phyloP scores from a whole-genome alignment of 192 early-diverging fungal genomes.

The Coemansia aciculifera region DNA sequence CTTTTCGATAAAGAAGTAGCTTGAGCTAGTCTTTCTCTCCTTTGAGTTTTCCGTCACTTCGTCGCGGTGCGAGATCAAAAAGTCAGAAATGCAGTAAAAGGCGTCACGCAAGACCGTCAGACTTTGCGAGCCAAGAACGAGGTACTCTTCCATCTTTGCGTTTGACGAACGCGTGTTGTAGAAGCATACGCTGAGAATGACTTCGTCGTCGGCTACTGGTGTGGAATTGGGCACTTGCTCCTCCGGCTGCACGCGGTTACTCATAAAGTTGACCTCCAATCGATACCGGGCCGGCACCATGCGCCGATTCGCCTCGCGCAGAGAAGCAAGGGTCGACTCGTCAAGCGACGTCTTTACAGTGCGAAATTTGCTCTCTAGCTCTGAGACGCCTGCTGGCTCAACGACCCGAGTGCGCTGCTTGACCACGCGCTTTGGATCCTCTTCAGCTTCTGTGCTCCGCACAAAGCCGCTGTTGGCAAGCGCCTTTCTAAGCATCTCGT shows the following conservation, averaged over 20 bases:
- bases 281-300: slow-evolving; percentile 53
- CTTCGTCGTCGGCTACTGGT: slow-evolving; percentile 55
- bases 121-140: slow-evolving; percentile 68
- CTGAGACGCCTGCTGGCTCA: slow-evolving; percentile 51
- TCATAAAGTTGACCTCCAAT: slow-evolving; percentile 57
- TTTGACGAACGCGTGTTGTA: slow-evolving; percentile 60
- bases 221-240: slow-evolving; percentile 22
- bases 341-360: slow-evolving; percentile 44
- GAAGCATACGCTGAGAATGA: slow-evolving; percentile 64
- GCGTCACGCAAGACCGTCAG: slow-evolving; percentile 68
- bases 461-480: slow-evolving; percentile 51
- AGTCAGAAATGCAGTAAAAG: slow-evolving; percentile 70
- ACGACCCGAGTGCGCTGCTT: slow-evolving; percentile 37
- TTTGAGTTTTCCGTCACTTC: slow-evolving; percentile 51
- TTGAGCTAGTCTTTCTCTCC: slow-evolving; percentile 59
- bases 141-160: slow-evolving; percentile 61
- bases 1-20: slow-evolving; percentile 77
- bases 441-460: slow-evolving; percentile 42
- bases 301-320: slow-evolving; percentile 54
- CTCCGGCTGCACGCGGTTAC: slow-evolving; percentile 41
- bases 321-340: slow-evolving; percentile 49
- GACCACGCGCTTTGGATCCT: slow-evolving; percentile 23
- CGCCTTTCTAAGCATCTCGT: slow-evolving; percentile 53
- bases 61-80: slow-evolving; percentile 54
- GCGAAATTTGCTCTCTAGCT: slow-evolving; percentile 52